phyloP scores from a whole-genome alignment of 2,329 filamentous ascomycete species.

The Trichoderma pleuroti region DNA sequence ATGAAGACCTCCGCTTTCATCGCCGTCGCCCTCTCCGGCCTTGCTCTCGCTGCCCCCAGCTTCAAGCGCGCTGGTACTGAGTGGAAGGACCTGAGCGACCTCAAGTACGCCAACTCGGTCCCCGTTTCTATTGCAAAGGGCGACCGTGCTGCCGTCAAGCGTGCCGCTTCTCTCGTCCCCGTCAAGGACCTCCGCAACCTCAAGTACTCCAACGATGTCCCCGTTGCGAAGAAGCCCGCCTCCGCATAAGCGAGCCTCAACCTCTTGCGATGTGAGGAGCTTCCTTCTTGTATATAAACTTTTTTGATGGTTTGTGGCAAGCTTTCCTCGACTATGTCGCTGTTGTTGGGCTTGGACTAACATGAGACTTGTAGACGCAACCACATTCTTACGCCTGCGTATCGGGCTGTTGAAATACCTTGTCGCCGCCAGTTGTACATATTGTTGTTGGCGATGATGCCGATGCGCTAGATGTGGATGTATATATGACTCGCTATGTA shows the following conservation, averaged over 20 bases:
- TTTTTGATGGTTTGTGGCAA: slow-evolving; percentile 12
- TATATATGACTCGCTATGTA: slow-evolving; percentile 18
- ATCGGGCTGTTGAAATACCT: not conserved
- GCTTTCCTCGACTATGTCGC: not conserved
- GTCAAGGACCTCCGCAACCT: slow-evolving; percentile 13
- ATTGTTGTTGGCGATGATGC: slow-evolving; percentile 1
- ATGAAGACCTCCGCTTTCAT: slow-evolving; percentile 18
- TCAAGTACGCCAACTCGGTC: slow-evolving; percentile 18
- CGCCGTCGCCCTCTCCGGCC: slow-evolving; percentile 16
- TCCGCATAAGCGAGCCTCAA: slow-evolving; percentile 1
- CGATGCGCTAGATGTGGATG: slow-evolving; percentile 13
- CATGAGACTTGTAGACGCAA: not conserved
- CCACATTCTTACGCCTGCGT: not conserved
- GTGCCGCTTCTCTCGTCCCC: not conserved
- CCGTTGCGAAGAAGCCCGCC: not conserved
- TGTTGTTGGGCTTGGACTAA: not conserved
- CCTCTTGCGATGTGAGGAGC: not conserved
- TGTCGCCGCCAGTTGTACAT: slow-evolving; percentile 11
- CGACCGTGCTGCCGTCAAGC: not conserved
- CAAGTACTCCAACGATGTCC: slow-evolving; percentile 7
- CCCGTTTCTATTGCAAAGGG: not conserved
- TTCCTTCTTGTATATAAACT: slow-evolving; percentile 18
- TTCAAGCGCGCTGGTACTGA: not conserved
- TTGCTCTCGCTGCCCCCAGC: slow-evolving; percentile 15
- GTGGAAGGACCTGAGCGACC: slow-evolving; percentile 3